A percentile compares a stretch with the other conserved stretches of the same genome.
phyloP scores from a whole-genome alignment of 129 eudicot species.

The Helianthus tuberosus region DNA sequence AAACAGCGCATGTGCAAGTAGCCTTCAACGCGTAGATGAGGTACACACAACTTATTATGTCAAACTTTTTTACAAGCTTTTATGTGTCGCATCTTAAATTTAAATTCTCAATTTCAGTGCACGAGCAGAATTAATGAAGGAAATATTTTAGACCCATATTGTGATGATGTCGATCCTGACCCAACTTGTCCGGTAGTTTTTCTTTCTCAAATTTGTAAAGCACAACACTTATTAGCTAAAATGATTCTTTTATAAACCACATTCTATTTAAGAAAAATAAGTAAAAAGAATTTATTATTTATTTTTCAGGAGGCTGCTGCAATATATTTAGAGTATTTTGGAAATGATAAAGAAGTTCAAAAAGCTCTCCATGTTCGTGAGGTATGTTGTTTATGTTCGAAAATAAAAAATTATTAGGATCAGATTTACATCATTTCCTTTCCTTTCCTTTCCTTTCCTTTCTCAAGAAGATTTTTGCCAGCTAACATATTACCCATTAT shows the following conservation, averaged over 20 bases:
- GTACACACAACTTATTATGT: slow-evolving; percentile 8
- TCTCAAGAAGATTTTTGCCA: no score
- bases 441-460: no score
- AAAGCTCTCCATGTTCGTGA: slow-evolving; percentile 44
- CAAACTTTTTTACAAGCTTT: background rate
- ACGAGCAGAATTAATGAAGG: slow-evolving; percentile 22
- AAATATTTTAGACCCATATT: slow-evolving; percentile 29
- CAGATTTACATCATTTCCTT: no score
- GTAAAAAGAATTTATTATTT: background rate
- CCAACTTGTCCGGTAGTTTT: slow-evolving; percentile 32
- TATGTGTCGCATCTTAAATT: background rate
- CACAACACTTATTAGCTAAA: no score
- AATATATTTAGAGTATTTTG: slow-evolving; percentile 17
- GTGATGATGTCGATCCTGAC: slow-evolving; percentile 24
- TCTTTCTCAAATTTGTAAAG: background rate
- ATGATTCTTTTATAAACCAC: no score
- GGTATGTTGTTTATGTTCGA: slow-evolving; percentile 18
- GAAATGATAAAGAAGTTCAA: slow-evolving; percentile 30
- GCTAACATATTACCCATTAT: no score
- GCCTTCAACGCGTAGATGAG: slow-evolving; percentile 36
- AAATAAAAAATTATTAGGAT: no score
- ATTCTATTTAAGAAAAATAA: background rate
- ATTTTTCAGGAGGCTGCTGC: slow-evolving; percentile 22
- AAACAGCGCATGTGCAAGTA: slow-evolving; percentile 20
- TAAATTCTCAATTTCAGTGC: slow-evolving; percentile 22